These are phyloP conservation scores for Ophiosphaerella korrae DNA, from an alignment of 2,329 filamentous ascomycete species.

Conservation along the genomic window DNA sequence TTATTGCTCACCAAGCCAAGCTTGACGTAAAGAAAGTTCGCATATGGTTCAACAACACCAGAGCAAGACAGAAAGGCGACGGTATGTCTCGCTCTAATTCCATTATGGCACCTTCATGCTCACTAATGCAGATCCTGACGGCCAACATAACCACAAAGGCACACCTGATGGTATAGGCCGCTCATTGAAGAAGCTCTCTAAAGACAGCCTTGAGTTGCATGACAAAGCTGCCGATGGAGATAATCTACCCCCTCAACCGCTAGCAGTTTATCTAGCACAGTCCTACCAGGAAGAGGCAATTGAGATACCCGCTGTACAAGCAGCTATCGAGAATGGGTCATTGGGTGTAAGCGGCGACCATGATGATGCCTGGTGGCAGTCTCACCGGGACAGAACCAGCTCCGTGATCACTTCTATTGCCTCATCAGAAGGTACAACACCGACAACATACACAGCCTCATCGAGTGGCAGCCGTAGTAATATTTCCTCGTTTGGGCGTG, in stretches of 20 bases:
- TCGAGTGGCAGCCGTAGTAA: conserved; percentile 40
- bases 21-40: conserved; percentile 44
- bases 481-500: conserved; percentile 42
- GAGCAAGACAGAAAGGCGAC: conserved; percentile 38
- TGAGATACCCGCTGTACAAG: conserved; percentile 33
- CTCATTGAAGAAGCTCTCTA: conserved; percentile 32
- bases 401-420: conserved; percentile 39
- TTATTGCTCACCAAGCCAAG: conserved; percentile 44
- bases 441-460: conserved; percentile 39
- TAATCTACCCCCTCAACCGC: conserved; percentile 32
- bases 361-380: conserved; percentile 31
- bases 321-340: conserved; percentile 33
- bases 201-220: conserved; percentile 37
- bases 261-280: conserved; percentile 42
- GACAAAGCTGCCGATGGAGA: conserved; percentile 26
- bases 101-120: conserved; percentile 1
- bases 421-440: conserved; percentile 40
- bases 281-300: conserved; percentile 43
- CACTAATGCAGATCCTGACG: conserved; percentile 12
- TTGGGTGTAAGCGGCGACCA: conserved; percentile 26
- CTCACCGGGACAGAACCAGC: conserved; percentile 24
- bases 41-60: conserved; percentile 45
- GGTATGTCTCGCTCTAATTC: conserved; percentile 15
- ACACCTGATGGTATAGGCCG: conserved; percentile 7
- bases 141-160: neutral